A percentile compares a stretch with the other conserved stretches of the same genome.
phyloP scores from a whole-genome alignment of 225 moss, liverwort and hornwort genomes.

The Pleurozium schreberi region DNA sequence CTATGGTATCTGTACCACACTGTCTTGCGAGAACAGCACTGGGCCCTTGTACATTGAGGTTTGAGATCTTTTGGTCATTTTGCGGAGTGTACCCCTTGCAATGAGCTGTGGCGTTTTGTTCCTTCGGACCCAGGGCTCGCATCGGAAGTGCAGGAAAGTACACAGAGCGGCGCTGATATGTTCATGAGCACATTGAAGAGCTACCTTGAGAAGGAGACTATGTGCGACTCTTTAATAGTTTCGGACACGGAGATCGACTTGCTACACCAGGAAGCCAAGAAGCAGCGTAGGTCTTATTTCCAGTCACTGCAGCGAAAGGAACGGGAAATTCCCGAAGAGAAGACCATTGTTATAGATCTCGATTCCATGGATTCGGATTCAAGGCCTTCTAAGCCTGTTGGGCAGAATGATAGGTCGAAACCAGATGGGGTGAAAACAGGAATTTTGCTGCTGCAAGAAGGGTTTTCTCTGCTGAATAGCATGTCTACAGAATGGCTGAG shows the following conservation, averaged over 20 bases:
- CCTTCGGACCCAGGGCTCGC: slow-evolving; percentile 63
- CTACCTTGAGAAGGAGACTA: slow-evolving; percentile 57
- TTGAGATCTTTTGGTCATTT: slow-evolving; percentile 69
- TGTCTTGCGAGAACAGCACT: slow-evolving; percentile 67
- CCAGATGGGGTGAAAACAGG: slow-evolving; percentile 44
- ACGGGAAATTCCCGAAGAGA: slow-evolving; percentile 29
- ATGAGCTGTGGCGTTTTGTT: slow-evolving; percentile 83
- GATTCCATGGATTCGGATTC: slow-evolving; percentile 30
- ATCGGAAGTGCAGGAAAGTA: slow-evolving; percentile 12
- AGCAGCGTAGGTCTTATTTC: slow-evolving; percentile 31
- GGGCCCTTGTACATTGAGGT: slow-evolving; percentile 78
- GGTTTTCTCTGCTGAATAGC: slow-evolving; percentile 21
- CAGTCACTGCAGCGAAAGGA: slow-evolving; percentile 28
- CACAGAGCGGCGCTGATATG: slow-evolving; percentile 31
- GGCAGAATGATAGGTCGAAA: background rate
- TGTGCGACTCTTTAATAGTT: slow-evolving; percentile 22
- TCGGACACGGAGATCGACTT: slow-evolving; percentile 41
- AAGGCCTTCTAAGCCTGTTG: background rate
- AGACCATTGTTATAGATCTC: slow-evolving; percentile 31
- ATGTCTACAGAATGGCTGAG: slow-evolving; percentile 32
- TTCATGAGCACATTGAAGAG: slow-evolving; percentile 56
- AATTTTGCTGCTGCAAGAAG: slow-evolving; percentile 52
- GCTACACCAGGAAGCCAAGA: slow-evolving; percentile 49
- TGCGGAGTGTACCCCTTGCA: slow-evolving; percentile 64
- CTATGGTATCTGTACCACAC: slow-evolving; percentile 69